These are phyloP conservation scores for Psidium friedrichsthalianum DNA, from an alignment of 345 rosid species.

Conservation along the genomic window DNA sequence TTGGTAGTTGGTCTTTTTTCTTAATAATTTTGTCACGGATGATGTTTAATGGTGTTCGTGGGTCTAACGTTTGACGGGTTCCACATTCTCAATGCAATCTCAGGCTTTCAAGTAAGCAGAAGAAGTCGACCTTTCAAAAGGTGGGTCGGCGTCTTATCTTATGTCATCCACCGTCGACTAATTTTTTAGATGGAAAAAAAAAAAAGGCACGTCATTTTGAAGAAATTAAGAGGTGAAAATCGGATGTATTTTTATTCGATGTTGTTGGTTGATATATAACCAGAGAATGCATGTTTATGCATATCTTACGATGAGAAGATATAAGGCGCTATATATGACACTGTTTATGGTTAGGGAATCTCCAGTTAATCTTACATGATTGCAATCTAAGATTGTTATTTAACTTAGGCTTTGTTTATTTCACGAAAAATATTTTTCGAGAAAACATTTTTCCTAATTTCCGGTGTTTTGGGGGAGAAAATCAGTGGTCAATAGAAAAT, in stretches of 20 bases:
- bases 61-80: background rate
- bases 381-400: background rate
- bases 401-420: too few species aligned
- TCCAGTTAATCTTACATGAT: background rate
- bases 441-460: too few species aligned
- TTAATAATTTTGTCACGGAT: background rate
- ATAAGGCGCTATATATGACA: background rate
- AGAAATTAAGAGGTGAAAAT: background rate
- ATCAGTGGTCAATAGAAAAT: too few species aligned
- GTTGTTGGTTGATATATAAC: background rate
- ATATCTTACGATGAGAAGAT: background rate
- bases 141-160: background rate
- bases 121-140: background rate
- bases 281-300: background rate
- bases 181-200: background rate
- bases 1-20: background rate
- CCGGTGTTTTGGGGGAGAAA: too few species aligned
- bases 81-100: background rate
- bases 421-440: too few species aligned
- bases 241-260: background rate
- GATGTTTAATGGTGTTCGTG: background rate
- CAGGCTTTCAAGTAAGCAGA: background rate
- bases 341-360: background rate
- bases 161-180: background rate
- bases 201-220: background rate